Evolutionary conservation across 2,329 filamentous ascomycete genomes (phyloP).

Genomic region (Ophiostoma sp.): DNA sequence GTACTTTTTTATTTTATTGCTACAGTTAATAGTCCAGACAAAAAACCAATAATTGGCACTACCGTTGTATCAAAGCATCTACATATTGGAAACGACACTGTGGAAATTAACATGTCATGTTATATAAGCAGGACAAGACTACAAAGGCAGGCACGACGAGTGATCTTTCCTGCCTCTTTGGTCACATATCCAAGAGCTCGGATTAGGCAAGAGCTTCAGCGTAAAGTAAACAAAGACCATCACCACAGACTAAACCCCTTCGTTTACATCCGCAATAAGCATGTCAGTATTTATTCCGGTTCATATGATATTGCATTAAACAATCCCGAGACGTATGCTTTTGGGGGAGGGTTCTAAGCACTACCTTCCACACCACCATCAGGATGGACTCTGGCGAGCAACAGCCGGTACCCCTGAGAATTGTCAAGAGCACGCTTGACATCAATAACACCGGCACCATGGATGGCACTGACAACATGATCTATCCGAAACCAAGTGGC

Average conservation of each 20-base stretch:
- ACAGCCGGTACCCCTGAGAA: constrained; percentile 23
- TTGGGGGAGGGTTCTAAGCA: too few relatives aligned
- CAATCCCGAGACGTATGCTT: not conserved
- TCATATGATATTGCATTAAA: not conserved
- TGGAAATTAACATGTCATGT: not conserved
- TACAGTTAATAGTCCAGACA: too few relatives aligned
- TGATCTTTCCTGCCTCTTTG: not conserved
- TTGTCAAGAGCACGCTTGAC: constrained; percentile 24
- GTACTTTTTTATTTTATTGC: too few relatives aligned
- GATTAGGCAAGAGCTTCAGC: not conserved
- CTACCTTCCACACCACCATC: not conserved
- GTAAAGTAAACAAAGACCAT: constrained; percentile 10
- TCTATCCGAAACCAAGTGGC: not conserved
- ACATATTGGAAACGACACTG: too few relatives aligned
- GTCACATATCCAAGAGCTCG: not conserved
- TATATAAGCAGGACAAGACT: not conserved
- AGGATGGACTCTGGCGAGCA: not conserved
- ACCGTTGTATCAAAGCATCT: too few relatives aligned
- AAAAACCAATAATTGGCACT: too few relatives aligned
- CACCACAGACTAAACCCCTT: not conserved
- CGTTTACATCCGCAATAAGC: not conserved
- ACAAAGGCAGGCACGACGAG: not conserved
- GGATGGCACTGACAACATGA: not conserved
- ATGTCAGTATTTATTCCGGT: not conserved
- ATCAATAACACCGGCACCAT: not conserved